These are phyloP conservation scores for Rubroshorea leprosula DNA, from an alignment of 345 rosid species.

Conservation along the genomic window DNA sequence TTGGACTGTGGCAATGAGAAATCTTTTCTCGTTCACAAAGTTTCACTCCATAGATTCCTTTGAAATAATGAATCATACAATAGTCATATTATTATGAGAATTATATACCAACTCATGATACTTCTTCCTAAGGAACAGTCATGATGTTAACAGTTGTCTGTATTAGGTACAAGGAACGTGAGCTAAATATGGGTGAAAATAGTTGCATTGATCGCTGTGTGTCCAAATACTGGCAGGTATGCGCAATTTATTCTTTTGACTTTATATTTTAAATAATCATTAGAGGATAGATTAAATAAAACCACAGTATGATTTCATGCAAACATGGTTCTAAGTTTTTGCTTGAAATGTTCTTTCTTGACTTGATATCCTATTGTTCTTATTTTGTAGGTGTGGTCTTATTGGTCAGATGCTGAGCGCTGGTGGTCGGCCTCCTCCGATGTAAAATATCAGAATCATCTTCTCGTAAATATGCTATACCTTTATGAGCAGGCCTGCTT, in stretches of 20 bases:
- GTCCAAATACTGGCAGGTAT: conserved; percentile 89
- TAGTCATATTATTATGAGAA: background rate
- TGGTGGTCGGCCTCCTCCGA: conserved; percentile 65
- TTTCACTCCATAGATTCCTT: no score
- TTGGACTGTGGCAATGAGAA: background rate
- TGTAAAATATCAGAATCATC: conserved; percentile 28
- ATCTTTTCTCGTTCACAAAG: no score
- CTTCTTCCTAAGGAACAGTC: background rate
- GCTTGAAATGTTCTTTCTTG: background rate
- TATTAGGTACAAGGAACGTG: conserved; percentile 83
- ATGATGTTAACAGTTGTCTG: background rate
- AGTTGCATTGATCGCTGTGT: conserved; percentile 99
- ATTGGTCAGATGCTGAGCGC: conserved; percentile 86
- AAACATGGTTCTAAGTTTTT: background rate
- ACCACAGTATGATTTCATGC: no score
- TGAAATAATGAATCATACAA: no score
- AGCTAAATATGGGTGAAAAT: conserved; percentile 97
- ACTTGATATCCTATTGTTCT: background rate
- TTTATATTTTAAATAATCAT: background rate
- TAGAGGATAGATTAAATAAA: no score
- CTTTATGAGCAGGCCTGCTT: background rate
- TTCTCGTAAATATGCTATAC: conserved; percentile 2
- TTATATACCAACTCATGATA: background rate
- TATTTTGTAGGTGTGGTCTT: conserved; percentile 60
- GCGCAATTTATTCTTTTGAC: background rate